phyloP scores from a whole-genome alignment of 2,329 filamentous ascomycete species.

The Xylaria sp. region DNA sequence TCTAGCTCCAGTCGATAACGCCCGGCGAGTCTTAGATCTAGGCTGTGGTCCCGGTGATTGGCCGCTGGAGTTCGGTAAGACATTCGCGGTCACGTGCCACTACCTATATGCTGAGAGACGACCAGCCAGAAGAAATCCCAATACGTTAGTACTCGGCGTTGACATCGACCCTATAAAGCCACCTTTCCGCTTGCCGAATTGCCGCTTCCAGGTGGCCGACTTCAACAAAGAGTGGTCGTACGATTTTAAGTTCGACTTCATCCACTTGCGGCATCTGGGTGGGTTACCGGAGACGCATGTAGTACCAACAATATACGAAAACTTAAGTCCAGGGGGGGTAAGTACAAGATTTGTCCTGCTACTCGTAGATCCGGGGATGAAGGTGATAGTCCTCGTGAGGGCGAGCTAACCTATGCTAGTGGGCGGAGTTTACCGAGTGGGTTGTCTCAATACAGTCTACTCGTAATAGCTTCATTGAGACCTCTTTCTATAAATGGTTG shows the following conservation, averaged over 20 bases:
- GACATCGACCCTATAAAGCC: constrained; percentile 47
- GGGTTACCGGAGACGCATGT: constrained; percentile 41
- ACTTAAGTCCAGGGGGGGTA: constrained; percentile 49
- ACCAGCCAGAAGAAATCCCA: constrained; percentile 41
- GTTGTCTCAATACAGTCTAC: constrained; percentile 49
- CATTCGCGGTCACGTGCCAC: background rate
- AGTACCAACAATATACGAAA: constrained; percentile 47
- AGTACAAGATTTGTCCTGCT: constrained; percentile 34
- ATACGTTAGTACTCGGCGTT: constrained; percentile 45
- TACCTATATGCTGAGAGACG: constrained; percentile 7
- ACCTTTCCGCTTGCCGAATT: constrained; percentile 45
- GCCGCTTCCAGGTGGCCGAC: constrained; percentile 45
- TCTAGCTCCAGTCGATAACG: constrained; percentile 45
- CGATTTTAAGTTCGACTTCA: constrained; percentile 46
- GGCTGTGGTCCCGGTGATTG: constrained; percentile 49
- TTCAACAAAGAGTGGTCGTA: constrained; percentile 45
- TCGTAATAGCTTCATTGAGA: constrained; percentile 48
- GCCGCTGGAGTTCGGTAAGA: constrained; percentile 43
- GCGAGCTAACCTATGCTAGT: constrained; percentile 33
- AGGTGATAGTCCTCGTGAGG: constrained; percentile 22
- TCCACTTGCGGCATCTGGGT: constrained; percentile 49
- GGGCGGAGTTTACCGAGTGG: constrained; percentile 53
- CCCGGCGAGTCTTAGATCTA: constrained; percentile 48
- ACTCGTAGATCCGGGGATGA: constrained; percentile 37
- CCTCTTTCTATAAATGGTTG: constrained; percentile 49